These are phyloP conservation scores for Lagenidium sp. DNA, from an alignment of 352 stramenopile genomes.

Conservation along the genomic window DNA sequence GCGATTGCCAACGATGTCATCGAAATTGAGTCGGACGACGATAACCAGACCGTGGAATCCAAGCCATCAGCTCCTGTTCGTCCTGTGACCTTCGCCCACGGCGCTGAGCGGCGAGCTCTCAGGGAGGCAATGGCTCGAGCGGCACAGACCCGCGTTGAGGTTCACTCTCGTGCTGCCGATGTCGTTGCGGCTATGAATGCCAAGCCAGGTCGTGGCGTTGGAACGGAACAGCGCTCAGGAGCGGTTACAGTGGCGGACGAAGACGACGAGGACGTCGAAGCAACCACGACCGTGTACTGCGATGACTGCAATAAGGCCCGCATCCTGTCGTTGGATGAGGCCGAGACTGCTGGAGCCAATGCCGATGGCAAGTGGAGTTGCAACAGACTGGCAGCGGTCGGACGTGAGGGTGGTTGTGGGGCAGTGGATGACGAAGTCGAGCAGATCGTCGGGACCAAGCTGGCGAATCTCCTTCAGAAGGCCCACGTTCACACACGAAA, in stretches of 20 bases:
- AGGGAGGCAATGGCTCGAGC: slow-evolving; percentile 41
- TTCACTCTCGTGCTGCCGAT: slow-evolving; percentile 23
- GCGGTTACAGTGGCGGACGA: slow-evolving; percentile 1
- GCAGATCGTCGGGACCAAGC: slow-evolving; percentile 37
- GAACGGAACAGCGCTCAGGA: no score
- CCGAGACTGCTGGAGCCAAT: slow-evolving; percentile 13
- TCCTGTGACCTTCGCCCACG: no score
- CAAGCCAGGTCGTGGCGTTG: slow-evolving; percentile 3
- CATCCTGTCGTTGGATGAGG: slow-evolving; percentile 47
- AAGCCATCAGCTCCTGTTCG: no score
- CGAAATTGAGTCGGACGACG: slow-evolving; percentile 10
- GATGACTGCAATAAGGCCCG: slow-evolving; percentile 76
- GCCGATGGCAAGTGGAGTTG: slow-evolving; percentile 47
- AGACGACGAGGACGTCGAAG: slow-evolving; percentile 40
- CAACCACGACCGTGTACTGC: slow-evolving; percentile 68
- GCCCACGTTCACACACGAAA: slow-evolving; percentile 37
- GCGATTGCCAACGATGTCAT: slow-evolving; percentile 5
- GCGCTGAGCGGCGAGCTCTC: slow-evolving; percentile 15
- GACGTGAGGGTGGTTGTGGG: slow-evolving; percentile 31
- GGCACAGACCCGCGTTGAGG: slow-evolving; percentile 43
- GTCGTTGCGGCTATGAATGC: slow-evolving; percentile 31
- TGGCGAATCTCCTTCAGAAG: slow-evolving; percentile 36
- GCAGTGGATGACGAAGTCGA: slow-evolving; percentile 65
- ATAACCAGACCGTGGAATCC: slow-evolving; percentile 4
- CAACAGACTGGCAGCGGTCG: slow-evolving; percentile 17